Percentiles rank a stretch among this genome's conserved stretches.
Evolutionary conservation across 371 early-diverging fungal species (phyloP).

Genomic region (Mucor irregularis): DNA sequence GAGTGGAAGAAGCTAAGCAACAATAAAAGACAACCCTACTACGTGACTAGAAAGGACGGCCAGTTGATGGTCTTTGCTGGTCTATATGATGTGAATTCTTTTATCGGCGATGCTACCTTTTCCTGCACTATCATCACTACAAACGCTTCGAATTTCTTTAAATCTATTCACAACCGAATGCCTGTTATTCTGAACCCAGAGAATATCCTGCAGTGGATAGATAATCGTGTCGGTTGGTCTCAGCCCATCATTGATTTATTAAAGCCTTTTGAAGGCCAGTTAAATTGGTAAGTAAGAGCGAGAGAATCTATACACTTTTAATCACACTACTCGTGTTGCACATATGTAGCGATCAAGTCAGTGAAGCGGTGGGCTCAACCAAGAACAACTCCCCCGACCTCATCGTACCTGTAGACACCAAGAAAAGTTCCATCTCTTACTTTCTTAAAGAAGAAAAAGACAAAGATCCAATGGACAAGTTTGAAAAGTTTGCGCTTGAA

Average conservation of each 20-base stretch:
- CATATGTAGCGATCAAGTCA: constrained; percentile 39
- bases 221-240: constrained; percentile 44
- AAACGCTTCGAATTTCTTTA: constrained; percentile 30
- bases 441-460: constrained; percentile 24
- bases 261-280: constrained; percentile 54
- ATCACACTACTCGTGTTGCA: background rate
- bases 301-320: background rate
- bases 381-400: constrained; percentile 47
- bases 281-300: constrained; percentile 37
- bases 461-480: background rate
- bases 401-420: constrained; percentile 35
- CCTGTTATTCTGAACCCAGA: constrained; percentile 65
- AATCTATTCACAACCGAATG: constrained; percentile 73
- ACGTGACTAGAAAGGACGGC: constrained; percentile 57
- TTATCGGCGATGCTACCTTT: no score
- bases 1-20: constrained; percentile 70
- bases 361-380: constrained; percentile 39
- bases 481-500: background rate
- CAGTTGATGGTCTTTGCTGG: constrained; percentile 67
- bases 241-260: constrained; percentile 40
- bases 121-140: constrained; percentile 69
- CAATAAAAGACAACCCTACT: constrained; percentile 60
- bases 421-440: constrained; percentile 36
- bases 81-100: constrained; percentile 45
- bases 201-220: constrained; percentile 61